Evolutionary conservation across 257 asterid species (phyloP).

Genomic region (Ballota nigra): DNA sequence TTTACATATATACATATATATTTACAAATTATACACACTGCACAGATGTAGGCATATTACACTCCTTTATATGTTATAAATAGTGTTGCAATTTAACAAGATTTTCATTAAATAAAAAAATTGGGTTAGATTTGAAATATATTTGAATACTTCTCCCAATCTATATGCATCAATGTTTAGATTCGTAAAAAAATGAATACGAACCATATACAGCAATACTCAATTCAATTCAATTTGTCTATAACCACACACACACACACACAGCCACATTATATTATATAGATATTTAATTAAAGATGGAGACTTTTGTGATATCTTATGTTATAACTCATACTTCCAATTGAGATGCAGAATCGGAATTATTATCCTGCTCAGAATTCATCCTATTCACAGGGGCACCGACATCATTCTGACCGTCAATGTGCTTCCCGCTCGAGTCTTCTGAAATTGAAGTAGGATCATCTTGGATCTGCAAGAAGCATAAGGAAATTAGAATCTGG

Average conservation of each 20-base stretch:
- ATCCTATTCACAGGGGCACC: constrained; percentile 41
- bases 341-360: constrained; percentile 39
- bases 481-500: constrained; percentile 18
- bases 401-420: constrained; percentile 39
- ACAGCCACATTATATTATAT: not conserved
- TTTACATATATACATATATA: no score
- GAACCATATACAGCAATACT: not conserved
- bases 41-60: not conserved
- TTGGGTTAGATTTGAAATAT: not conserved
- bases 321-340: constrained; percentile 44
- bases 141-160: not conserved
- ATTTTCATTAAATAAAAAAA: not conserved
- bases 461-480: constrained; percentile 73
- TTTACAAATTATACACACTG: not conserved
- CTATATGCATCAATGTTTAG: not conserved
- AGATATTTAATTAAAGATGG: not conserved
- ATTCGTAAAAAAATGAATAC: no score
- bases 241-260: not conserved
- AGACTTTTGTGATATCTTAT: not conserved
- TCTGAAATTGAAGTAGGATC: constrained; percentile 56
- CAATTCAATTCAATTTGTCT: not conserved
- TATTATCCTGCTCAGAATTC: constrained; percentile 37
- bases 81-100: not conserved
- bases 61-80: not conserved
- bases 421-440: constrained; percentile 50